phyloP scores from a whole-genome alignment of 768 basidiomycete species.

The Hortiboletus campestris region DNA sequence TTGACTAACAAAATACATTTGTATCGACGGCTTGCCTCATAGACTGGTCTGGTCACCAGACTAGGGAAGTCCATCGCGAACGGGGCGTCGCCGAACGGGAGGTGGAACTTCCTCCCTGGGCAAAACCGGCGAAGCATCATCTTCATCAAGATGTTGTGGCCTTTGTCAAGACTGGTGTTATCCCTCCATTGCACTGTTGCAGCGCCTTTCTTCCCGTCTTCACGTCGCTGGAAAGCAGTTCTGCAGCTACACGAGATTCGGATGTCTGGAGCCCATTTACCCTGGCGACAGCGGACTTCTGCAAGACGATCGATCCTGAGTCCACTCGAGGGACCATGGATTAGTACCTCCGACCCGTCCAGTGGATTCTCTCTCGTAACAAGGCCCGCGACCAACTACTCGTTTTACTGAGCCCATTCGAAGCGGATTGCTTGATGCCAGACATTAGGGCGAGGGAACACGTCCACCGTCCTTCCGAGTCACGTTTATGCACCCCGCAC shows the following conservation, averaged over 20 bases:
- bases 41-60: too few species aligned
- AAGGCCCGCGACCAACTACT: constrained; percentile 7
- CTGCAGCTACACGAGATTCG: constrained; percentile 13
- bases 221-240: constrained; percentile 1
- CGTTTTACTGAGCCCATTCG: constrained; percentile 14
- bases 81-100: constrained; percentile 39
- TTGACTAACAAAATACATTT: too few species aligned
- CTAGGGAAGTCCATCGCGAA: constrained; percentile 43
- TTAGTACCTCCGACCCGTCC: constrained; percentile 22
- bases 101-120: constrained; percentile 34
- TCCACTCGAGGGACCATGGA: not conserved
- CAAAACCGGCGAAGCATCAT: constrained; percentile 14
- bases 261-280: constrained; percentile 10
- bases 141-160: not conserved
- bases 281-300: constrained; percentile 13
- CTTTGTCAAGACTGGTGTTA: constrained; percentile 29
- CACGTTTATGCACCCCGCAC: constrained; percentile 41
- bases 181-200: constrained; percentile 6
- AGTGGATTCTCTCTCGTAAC: constrained; percentile 17
- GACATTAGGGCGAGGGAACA: constrained; percentile 31
- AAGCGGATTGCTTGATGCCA: constrained; percentile 21
- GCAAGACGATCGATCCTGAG: constrained; percentile 3
- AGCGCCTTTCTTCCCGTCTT: constrained; percentile 18
- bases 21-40: too few species aligned
- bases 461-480: constrained; percentile 37